Evolutionary conservation across 2,329 filamentous ascomycete genomes (phyloP).

Genomic region (Neoarthrinium moseri): DNA sequence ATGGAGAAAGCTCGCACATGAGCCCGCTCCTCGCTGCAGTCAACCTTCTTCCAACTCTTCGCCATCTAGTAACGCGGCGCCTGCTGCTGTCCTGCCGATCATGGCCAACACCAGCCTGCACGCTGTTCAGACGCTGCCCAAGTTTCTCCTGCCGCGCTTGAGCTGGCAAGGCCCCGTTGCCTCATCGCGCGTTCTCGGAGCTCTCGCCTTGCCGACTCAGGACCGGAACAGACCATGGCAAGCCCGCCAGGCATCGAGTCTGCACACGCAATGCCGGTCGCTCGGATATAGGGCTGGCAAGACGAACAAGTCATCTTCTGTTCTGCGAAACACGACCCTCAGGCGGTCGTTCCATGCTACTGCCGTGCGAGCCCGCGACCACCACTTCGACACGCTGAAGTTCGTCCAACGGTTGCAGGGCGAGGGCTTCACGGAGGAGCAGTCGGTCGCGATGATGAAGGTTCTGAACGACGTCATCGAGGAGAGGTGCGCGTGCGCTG

Average conservation of each 20-base stretch:
- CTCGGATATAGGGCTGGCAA: constrained; percentile 11
- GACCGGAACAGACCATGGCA: constrained; percentile 16
- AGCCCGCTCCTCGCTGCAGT: background rate
- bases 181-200: constrained; percentile 25
- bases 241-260: constrained; percentile 16
- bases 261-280: constrained; percentile 21
- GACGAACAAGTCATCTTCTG: constrained; percentile 12
- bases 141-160: constrained; percentile 54
- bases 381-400: constrained; percentile 98
- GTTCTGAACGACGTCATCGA: constrained; percentile 96
- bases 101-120: constrained; percentile 26
- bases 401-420: constrained; percentile 87
- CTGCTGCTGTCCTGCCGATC: background rate
- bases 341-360: constrained; percentile 68
- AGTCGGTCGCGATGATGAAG: constrained; percentile 98
- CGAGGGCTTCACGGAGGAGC: constrained; percentile 94
- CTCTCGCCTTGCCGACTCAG: constrained; percentile 23
- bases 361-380: constrained; percentile 63
- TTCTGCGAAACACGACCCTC: constrained; percentile 27
- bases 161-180: constrained; percentile 46
- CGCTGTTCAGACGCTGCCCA: constrained; percentile 43
- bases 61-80: too few relatives aligned
- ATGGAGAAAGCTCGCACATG: background rate
- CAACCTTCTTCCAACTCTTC: background rate
- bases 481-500: constrained; percentile 61